Evolutionary conservation across 1,284 basidiomycete genomes (phyloP).

Genomic region (Paramarasmius palmivorus): DNA sequence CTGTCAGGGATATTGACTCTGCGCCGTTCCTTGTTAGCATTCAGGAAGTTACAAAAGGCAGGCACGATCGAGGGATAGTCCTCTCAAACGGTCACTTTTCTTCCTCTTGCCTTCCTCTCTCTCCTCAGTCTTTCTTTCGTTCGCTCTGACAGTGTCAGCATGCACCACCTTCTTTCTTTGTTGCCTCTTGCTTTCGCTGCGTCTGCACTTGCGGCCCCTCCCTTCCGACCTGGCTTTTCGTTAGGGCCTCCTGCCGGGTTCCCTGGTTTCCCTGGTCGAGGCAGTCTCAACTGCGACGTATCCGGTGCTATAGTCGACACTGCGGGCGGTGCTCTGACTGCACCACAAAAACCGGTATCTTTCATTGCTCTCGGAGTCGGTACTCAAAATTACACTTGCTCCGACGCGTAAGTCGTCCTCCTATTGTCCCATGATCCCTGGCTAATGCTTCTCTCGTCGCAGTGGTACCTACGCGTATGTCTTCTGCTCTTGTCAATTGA

Average conservation of each 20-base stretch:
- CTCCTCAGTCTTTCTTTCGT: neutral
- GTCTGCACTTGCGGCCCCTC: neutral
- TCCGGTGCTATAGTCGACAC: conserved; percentile 8
- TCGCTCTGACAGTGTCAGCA: neutral
- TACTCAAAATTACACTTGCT: conserved; percentile 51
- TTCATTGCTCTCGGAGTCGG: conserved; percentile 50
- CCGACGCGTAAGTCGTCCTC: conserved; percentile 8
- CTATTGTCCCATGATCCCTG: too few relatives aligned
- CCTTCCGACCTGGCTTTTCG: too few relatives aligned
- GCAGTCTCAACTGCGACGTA: conserved; percentile 10
- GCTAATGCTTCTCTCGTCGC: neutral
- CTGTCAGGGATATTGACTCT: too few relatives aligned
- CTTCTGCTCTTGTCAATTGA: neutral
- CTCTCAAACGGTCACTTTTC: neutral
- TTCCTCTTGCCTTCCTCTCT: neutral
- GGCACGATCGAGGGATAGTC: neutral
- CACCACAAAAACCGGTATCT: conserved; percentile 33
- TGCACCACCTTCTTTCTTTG: neutral
- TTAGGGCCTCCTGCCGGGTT: conserved; percentile 1
- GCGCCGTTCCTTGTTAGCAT: too few relatives aligned
- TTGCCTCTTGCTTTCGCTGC: neutral
- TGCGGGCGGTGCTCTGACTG: conserved; percentile 27
- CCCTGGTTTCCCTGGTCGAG: neutral
- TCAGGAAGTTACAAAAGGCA: too few relatives aligned
- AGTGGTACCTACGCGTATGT: conserved; percentile 40